Base-by-base conservation (phyloP, 805 yeast genomes). In the Starmerella asiatica region DNA sequence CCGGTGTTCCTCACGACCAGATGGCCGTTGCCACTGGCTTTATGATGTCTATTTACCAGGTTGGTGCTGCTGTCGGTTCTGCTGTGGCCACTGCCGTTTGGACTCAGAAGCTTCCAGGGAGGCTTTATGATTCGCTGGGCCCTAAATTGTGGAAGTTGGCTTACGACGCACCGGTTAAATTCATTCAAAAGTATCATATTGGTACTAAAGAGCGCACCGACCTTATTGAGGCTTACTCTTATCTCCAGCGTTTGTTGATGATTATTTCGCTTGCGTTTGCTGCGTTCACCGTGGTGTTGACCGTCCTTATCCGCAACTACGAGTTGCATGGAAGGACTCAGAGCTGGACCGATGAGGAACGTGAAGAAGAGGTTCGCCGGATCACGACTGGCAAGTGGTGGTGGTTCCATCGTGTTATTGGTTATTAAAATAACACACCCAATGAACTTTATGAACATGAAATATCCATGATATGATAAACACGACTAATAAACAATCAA, bases 1-100 rank as follows among this genome's bases (percentile, higher is more conserved):
- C 82, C 0, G 64, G 72, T 39, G 65, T 73, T 30, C 69, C 63
- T 46, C 85, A 76, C 57, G 76, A 72, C 53, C 68, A 71, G 58
- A 71, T 76, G 76, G 81, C 81, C 12, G 67, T 71, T 34, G 67
- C 72, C 23, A 68, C 75, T 33, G 67, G 81, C 1, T 56, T 75
- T 35, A 71, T 70, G 59, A 62, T 73, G 51, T 65, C 83, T 2
- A 56, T 69, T 21, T 76, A 75, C 56, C 68, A 72, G 48, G 65
- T 78, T 39, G 86, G 86, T 9, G 58, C 72, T 11, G 79, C 81
- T 8, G 51, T 77, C 35, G 85, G 85, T 21, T 58, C 69, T 28
- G 58, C 76, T 27, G 67, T 79, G 21, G 67, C 80, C n/a, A 83
- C 82, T 46, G 82, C 83, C 21, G 64, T 78, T 34, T 79, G 84